Evolutionary conservation across 169 alveolate species (phyloP).

Genomic region (Theileria annulata): DNA sequence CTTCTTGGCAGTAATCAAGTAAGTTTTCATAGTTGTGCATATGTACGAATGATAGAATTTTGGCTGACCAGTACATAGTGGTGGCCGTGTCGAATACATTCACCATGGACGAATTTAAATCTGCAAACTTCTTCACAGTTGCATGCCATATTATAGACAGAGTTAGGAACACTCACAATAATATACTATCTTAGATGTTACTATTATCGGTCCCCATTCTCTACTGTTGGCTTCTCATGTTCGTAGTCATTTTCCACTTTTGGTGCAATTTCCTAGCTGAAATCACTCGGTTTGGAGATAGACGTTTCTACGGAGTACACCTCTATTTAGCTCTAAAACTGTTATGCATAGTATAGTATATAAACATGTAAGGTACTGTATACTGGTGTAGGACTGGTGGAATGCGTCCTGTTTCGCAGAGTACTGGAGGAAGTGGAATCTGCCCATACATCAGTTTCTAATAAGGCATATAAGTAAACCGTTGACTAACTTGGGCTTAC

Average conservation of each 20-base stretch:
- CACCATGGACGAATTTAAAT: conserved; percentile 79
- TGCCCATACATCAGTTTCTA: conserved; percentile 92
- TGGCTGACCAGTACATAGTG: conserved; percentile 86
- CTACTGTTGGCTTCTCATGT: conserved; percentile 90
- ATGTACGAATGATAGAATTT: conserved; percentile 59
- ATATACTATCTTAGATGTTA: conserved; percentile 68
- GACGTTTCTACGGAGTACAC: conserved; percentile 86
- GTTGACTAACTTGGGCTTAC: conserved; percentile 79
- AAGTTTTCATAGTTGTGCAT: neutral
- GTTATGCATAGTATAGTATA: neutral
- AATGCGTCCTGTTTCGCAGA: conserved; percentile 89
- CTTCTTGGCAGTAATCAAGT: conserved; percentile 72
- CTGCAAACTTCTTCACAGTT: conserved; percentile 67
- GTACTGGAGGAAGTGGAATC: conserved; percentile 92
- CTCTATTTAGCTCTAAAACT: neutral
- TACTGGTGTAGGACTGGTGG: conserved; percentile 89
- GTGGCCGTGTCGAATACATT: conserved; percentile 85
- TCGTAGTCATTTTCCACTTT: conserved; percentile 88
- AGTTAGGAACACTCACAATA: conserved; percentile 35
- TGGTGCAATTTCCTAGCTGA: conserved; percentile 91
- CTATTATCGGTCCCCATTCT: conserved; percentile 88
- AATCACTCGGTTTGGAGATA: conserved; percentile 91
- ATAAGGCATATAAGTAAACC: conserved; percentile 92
- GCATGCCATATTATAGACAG: conserved; percentile 66
- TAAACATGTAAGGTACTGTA: too few relatives aligned